A percentile compares a stretch with the other conserved stretches of the same genome.
Conservation (phyloP, 176 grass and related monocot genomes). For the Avena eriantha region DNA sequence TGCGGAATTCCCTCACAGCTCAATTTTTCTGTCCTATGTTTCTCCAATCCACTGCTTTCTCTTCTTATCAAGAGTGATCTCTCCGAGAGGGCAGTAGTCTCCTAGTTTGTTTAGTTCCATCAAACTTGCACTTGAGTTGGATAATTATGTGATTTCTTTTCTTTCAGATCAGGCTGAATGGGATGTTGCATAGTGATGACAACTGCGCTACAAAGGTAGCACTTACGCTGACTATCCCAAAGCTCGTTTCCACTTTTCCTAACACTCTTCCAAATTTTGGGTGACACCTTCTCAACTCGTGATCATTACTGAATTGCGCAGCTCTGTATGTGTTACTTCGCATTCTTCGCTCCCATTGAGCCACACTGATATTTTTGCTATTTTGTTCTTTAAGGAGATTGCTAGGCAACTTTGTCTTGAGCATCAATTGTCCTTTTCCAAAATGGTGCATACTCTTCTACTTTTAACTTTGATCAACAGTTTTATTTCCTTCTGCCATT, state of each 20-base stretch:
- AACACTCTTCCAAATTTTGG: neutral
- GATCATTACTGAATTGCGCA: conserved; percentile 16
- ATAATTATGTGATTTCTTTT: neutral
- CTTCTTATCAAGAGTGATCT: neutral
- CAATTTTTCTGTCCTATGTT: neutral
- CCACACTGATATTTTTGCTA: neutral
- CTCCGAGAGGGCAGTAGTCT: neutral
- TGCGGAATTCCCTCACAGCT: neutral
- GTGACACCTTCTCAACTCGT: conserved; percentile 11
- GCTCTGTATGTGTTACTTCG: conserved; percentile 16
- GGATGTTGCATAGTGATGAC: conserved; percentile 84
- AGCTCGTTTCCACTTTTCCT: neutral
- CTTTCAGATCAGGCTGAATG: conserved; percentile 91
- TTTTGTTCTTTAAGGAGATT: conserved; percentile 75
- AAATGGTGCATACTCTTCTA: conserved; percentile 69
- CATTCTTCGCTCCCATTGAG: neutral
- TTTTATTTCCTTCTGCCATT: neutral
- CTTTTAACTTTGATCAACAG: neutral
- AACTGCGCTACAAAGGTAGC: conserved; percentile 83
- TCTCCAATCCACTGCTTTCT: neutral
- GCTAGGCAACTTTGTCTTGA: conserved; percentile 90
- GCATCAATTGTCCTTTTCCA: conserved; percentile 90
- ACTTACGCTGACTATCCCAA: neutral
- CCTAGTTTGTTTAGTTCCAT: neutral
- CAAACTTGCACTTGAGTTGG: neutral